Base-by-base conservation (phyloP, 2,329 filamentous ascomycete species). In the Claviceps sp. region DNA sequence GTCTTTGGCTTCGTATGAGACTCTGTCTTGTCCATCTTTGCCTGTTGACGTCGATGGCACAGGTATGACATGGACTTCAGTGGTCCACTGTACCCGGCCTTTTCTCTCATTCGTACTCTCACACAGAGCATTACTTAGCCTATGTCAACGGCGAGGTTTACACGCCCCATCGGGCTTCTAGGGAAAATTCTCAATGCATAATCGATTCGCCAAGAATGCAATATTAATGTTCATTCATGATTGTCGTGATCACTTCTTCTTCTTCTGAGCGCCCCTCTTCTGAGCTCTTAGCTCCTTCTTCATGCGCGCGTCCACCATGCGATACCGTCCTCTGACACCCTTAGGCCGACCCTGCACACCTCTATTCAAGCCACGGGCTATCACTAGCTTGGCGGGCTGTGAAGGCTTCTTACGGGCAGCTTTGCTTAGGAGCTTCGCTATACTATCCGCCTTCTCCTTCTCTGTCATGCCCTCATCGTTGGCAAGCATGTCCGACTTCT, bases 271-370 rank as follows among this genome's bases (percentile, higher is more conserved):
- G 54, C 77, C 64, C 61, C 90, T 79, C 81, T 95, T 95, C 69
- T 91, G 77, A 2, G 86, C 89, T 65, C 89, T 75, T 51, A 93
- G 78, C 74, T 97, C 93, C 82, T 96, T 97, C 81, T 96, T 96
- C 82, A 96, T 81, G 60, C 93, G 79, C 14, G 87, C 74, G 71
- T 97, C 91, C 51, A 98, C 91, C 76, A 98, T 95, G 76, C 95
- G 95, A 68, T 98, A 98, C 59, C 88, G 84, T 40, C 91, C 91
- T 79, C 95, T 96, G 24, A 95, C 89, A 54, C 91, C 93, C 67
- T 82, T 85, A 2, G 93, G 93, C 60, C 91, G 77, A 20, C 90
- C 91, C 65, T 86, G 81, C 63, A 95, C 82, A 62, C 89, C 91
- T 59, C 82, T 84, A 68, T 97, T 96, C 49, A 79, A 71, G 55